Evolutionary conservation across 345 rosid species (phyloP), one percentile per base, ranked within the genome.

Genomic region (Camelina neglecta): DNA sequence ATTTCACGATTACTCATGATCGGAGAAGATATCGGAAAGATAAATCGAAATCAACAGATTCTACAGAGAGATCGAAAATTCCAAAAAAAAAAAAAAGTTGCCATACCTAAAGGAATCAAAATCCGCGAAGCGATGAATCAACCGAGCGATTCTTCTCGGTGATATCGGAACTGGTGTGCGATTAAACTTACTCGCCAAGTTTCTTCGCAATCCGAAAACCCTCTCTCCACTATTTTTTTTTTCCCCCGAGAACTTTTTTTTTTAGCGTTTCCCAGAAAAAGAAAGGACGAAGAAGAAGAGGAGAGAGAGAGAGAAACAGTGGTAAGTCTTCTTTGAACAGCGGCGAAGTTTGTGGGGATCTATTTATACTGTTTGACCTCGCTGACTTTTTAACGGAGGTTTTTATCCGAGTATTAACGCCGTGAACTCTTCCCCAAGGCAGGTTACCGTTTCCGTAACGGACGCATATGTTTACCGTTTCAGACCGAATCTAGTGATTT

Each of bases 291-390:
- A 38, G 11, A 39, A 39, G 12, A 20, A 55, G 9, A 51, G 26
- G 7, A 8, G 20, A 33, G 56, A 29, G 29, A 74, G 71, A 42
- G 55, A 54, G 33, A 45, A 60, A 42, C 50, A 69, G 71, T 69
- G 65, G 47, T 59, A 10, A 69, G 80, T 69, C 79, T 63, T 56
- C 71, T 71, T 62, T 64, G 72, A 62, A 71, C 76, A 72, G 77
- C 67, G 67, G 54, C 76, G 76, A 71, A 49, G 15, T 12, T 55
- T 31, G 11, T 16, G 57, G 68, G 18, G 31, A 4, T 21, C 0
- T 44, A 69, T 60, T 65, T 81, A 79, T 67, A 73, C 41, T 0
- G 12, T 62, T 45, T 23, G 71, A 67, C 67, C 18, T 38, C 53
- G 56, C 47, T 65, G 69, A 35, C 65, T 41, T 71, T 65, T 66